These are phyloP conservation scores for Aschersonia sp. DNA, from an alignment of 2,329 filamentous ascomycete species.

Conservation along the genomic window DNA sequence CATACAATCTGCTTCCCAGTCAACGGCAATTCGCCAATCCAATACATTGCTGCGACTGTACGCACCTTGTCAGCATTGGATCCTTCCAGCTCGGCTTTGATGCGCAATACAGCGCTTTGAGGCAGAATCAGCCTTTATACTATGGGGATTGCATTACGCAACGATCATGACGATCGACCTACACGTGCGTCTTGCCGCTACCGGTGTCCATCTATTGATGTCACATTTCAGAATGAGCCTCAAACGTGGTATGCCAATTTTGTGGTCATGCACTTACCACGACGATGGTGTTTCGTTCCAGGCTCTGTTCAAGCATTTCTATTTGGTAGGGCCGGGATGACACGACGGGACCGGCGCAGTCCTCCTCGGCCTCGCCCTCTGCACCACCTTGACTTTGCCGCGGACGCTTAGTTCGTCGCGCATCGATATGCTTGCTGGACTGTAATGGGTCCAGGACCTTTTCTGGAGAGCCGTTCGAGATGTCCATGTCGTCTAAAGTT, in stretches of 20 bases:
- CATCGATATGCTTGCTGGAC: too few species aligned
- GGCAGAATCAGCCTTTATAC: neutral
- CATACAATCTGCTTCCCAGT: conserved; percentile 36
- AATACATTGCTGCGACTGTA: neutral
- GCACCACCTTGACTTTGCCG: too few species aligned
- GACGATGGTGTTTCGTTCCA: conserved; percentile 57
- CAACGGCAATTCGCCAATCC: neutral
- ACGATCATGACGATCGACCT: conserved; percentile 14
- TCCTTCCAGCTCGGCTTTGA: conserved; percentile 46
- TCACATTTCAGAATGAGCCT: too few species aligned
- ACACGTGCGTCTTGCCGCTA: conserved; percentile 68
- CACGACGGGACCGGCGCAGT: conserved; percentile 14
- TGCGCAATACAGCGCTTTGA: conserved; percentile 50
- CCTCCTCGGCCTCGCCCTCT: too few species aligned
- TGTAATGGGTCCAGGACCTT: too few species aligned
- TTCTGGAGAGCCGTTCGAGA: too few species aligned
- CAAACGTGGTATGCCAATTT: too few species aligned
- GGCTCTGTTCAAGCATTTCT: conserved; percentile 61
- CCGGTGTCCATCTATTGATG: conserved; percentile 61
- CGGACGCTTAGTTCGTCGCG: too few species aligned
- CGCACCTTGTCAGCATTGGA: conserved; percentile 37
- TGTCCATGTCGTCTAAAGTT: too few species aligned
- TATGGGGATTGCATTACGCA: neutral
- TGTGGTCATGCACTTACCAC: conserved; percentile 31
- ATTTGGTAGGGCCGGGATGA: conserved; percentile 50